A percentile compares a stretch with the other conserved stretches of the same genome.
Evolutionary conservation across 2,329 filamentous ascomycete genomes (phyloP).

Genomic region (Dactylellina sp.): DNA sequence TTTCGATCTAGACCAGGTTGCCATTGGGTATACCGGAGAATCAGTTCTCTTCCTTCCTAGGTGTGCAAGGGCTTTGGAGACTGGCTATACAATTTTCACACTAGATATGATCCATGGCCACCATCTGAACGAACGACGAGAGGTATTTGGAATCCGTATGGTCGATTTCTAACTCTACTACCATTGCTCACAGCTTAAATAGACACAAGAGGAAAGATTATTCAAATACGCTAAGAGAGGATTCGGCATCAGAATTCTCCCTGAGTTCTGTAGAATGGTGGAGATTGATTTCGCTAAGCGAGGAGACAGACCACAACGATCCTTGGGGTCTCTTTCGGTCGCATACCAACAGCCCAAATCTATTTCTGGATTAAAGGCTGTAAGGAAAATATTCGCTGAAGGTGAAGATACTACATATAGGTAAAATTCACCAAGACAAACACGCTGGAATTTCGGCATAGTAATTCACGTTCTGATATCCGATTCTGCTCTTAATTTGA

Average conservation of each 20-base stretch:
- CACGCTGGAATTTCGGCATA: conserved; percentile 9
- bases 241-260: conserved; percentile 60
- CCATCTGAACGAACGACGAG: conserved; percentile 57
- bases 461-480: conserved; percentile 27
- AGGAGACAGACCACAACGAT: neutral
- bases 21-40: conserved; percentile 60
- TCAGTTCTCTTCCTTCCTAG: conserved; percentile 60
- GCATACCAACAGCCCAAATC: neutral
- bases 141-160: neutral
- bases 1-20: conserved; percentile 60
- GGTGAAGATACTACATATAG: conserved; percentile 41
- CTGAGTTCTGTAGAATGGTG: conserved; percentile 58
- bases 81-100: conserved; percentile 58
- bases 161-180: neutral
- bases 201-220: conserved; percentile 53
- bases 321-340: neutral
- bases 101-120: conserved; percentile 59
- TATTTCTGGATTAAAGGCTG: conserved; percentile 34
- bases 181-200: neutral
- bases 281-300: conserved; percentile 38
- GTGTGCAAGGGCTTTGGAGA: conserved; percentile 60
- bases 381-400: conserved; percentile 25
- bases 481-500: no score
- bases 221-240: conserved; percentile 61
- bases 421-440: conserved; percentile 8